A percentile compares a stretch with the other conserved stretches of the same genome.
These are phyloP conservation scores for Aspergillus calidoustus DNA, from an alignment of 2,329 filamentous ascomycete genomes.

Conservation along the genomic window DNA sequence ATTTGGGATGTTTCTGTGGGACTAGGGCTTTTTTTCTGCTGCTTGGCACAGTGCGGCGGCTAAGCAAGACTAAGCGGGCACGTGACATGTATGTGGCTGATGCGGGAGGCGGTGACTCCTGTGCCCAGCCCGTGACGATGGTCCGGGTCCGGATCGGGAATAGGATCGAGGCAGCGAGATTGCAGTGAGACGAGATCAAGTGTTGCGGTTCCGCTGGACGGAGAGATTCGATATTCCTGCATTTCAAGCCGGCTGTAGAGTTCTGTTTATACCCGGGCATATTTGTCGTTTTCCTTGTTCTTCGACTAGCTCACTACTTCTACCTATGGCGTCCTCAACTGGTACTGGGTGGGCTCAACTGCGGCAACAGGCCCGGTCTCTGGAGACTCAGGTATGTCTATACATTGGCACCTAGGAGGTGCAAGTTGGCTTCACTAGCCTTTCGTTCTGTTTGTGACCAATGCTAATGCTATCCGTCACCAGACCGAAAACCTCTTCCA, in stretches of 20 bases:
- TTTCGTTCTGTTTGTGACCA: neutral
- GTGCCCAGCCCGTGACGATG: constrained; percentile 1
- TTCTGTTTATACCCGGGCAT: neutral
- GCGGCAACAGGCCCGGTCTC: constrained; percentile 83
- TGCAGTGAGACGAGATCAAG: neutral
- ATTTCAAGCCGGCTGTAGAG: neutral
- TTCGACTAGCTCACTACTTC: neutral
- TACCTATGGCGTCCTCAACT: constrained; percentile 59
- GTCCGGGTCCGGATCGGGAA: constrained; percentile 4
- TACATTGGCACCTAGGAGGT: neutral
- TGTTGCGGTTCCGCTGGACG: constrained; percentile 17
- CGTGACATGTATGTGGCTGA: constrained; percentile 35
- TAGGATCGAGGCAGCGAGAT: neutral
- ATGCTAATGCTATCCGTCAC: neutral
- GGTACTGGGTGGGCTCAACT: constrained; percentile 85
- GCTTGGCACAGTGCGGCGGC: constrained; percentile 30
- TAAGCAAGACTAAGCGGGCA: constrained; percentile 33
- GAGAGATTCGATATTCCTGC: neutral
- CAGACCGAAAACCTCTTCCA: constrained; percentile 76
- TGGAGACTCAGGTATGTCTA: constrained; percentile 82
- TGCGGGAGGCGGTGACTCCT: constrained; percentile 12
- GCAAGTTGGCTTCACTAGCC: neutral
- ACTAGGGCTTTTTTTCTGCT: constrained; percentile 50
- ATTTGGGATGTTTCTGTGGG: constrained; percentile 49
- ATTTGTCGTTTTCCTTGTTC: constrained; percentile 4